Evolutionary conservation across 2,329 filamentous ascomycete genomes (phyloP).

Genomic region (Alternaria postmessia): DNA sequence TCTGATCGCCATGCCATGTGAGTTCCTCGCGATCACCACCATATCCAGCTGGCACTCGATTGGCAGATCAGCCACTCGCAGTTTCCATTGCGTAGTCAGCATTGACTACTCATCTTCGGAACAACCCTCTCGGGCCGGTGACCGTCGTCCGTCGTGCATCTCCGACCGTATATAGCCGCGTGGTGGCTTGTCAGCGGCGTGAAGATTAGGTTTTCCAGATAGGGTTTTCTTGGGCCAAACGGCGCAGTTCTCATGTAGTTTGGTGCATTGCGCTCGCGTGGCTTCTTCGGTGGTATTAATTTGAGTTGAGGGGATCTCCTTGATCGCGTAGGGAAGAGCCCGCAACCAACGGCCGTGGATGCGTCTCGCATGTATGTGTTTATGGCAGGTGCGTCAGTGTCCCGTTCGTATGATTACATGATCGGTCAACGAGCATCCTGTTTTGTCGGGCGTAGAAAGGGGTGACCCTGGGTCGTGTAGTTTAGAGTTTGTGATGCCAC

Average conservation of each 20-base stretch:
- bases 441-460: conserved; percentile 1
- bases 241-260: conserved; percentile 2
- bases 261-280: not conserved
- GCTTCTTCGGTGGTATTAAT: not conserved
- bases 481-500: conserved; percentile 4
- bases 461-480: not conserved
- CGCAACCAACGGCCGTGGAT: not conserved
- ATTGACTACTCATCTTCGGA: not conserved
- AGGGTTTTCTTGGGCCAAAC: conserved; percentile 2
- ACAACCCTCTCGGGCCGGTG: conserved; percentile 5
- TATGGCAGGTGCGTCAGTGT: not conserved
- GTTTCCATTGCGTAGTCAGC: not conserved
- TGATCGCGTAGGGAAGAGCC: not conserved
- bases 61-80: not conserved
- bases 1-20: not conserved
- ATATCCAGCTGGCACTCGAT: not conserved
- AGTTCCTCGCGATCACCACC: not conserved
- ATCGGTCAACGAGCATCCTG: not conserved
- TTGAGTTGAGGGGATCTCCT: not conserved
- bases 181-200: not conserved
- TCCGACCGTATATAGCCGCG: conserved; percentile 2
- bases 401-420: not conserved
- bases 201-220: not conserved
- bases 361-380: not conserved
- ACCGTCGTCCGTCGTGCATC: not conserved